Evolutionary conservation across 2,329 filamentous ascomycete genomes (phyloP).

Genomic region (Zymoseptoria pseudotritici): DNA sequence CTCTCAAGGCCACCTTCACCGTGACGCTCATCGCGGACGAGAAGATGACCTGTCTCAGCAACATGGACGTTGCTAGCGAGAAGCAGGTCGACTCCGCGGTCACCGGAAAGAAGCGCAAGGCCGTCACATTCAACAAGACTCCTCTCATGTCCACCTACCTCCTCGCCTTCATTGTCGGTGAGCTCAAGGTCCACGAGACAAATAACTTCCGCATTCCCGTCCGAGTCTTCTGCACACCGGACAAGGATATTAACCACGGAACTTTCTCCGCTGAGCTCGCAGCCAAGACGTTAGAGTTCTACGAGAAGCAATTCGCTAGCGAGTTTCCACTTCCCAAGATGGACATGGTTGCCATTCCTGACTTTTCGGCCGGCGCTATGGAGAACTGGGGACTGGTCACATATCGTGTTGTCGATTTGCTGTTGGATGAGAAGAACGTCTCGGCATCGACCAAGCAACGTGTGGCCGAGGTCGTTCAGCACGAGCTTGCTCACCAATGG

Average conservation of each 20-base stretch:
- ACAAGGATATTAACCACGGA: conserved; percentile 83
- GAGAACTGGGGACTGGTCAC: conserved; percentile 98
- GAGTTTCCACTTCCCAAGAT: conserved; percentile 86
- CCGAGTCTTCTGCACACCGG: conserved; percentile 86
- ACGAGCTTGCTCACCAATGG: conserved; percentile 96
- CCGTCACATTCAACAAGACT: conserved; percentile 84
- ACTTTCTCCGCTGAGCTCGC: conserved; percentile 85
- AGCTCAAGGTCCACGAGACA: conserved; percentile 89
- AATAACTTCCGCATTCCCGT: conserved; percentile 86
- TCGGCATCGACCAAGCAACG: conserved; percentile 85
- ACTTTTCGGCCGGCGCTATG: conserved; percentile 94
- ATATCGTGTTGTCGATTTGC: conserved; percentile 83
- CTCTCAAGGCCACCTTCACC: conserved; percentile 86
- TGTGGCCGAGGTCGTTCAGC: conserved; percentile 91
- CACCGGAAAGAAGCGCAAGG: conserved; percentile 62
- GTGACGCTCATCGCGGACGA: conserved; percentile 88
- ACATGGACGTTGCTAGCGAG: conserved; percentile 88
- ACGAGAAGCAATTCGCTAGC: conserved; percentile 88
- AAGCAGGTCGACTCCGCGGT: conserved; percentile 60
- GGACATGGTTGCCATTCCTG: conserved; percentile 93
- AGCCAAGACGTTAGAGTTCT: conserved; percentile 83
- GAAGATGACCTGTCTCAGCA: conserved; percentile 83
- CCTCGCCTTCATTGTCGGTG: conserved; percentile 85
- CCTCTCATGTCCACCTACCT: conserved; percentile 96
- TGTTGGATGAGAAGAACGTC: conserved; percentile 86